A percentile compares a stretch with the other conserved stretches of the same genome.
Evolutionary conservation across 108 stramenopile genomes (phyloP).

Genomic region (Cyclostephanos tholiformis): DNA sequence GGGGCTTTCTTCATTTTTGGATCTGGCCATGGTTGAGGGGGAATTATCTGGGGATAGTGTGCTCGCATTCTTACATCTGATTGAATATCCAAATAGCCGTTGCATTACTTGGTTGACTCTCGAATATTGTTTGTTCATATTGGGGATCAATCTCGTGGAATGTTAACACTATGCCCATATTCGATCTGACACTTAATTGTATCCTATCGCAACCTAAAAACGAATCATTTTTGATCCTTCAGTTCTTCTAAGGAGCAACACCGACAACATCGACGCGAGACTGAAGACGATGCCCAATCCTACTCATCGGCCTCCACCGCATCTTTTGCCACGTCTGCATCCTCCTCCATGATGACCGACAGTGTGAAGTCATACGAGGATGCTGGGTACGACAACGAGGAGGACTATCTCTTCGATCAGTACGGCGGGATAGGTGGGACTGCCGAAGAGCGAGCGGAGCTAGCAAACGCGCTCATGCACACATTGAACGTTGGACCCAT

Average conservation of each 20-base stretch:
- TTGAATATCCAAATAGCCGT: not conserved
- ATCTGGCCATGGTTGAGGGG: no score
- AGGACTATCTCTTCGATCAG: constrained; percentile 50
- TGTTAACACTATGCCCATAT: not conserved
- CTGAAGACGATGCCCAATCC: not conserved
- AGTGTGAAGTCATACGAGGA: constrained; percentile 34
- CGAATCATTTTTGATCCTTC: no score
- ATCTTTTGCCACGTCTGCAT: not conserved
- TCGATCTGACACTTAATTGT: no score
- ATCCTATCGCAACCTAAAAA: no score
- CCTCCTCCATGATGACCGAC: constrained; percentile 2
- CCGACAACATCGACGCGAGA: not conserved
- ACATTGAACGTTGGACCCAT: constrained; percentile 47
- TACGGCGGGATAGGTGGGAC: constrained; percentile 48
- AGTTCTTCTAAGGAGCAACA: not conserved
- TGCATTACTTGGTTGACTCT: no score
- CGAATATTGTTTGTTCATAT: no score
- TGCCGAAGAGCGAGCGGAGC: constrained; percentile 40
- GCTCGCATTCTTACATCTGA: not conserved
- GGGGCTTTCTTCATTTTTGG: no score
- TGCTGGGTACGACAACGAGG: constrained; percentile 46
- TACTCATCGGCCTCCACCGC: not conserved
- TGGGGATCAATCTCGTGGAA: no score
- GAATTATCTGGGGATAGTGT: no score
- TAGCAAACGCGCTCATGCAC: constrained; percentile 37